Percentiles rank a stretch among this genome's conserved stretches.
Evolutionary conservation across 108 stramenopile species (phyloP).

Genomic region (Tribonema minus): DNA sequence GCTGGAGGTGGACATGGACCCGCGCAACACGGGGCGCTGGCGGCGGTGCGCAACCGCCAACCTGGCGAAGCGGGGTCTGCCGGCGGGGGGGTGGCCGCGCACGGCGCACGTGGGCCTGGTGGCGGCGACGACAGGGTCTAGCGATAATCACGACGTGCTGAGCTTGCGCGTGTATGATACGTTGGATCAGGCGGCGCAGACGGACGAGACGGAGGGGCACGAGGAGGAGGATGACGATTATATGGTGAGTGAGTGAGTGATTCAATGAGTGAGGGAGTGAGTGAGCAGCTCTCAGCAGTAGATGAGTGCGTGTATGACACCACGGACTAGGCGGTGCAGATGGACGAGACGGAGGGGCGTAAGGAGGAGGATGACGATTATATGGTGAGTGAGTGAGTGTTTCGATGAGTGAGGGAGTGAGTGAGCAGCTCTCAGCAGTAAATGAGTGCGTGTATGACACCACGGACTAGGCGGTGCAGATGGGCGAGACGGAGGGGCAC

Average conservation of each 20-base stretch:
- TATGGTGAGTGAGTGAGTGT: not conserved
- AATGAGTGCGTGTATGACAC: conserved; percentile 1
- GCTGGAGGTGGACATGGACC: conserved; percentile 9
- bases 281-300: too few species aligned
- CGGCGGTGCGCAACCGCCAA: conserved; percentile 4
- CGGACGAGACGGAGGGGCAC: conserved; percentile 4
- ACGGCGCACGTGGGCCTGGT: not conserved
- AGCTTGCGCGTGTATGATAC: conserved; percentile 5
- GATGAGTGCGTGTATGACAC: conserved; percentile 1
- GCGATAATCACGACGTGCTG: conserved; percentile 30
- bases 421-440: too few species aligned
- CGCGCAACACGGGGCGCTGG: conserved; percentile 24
- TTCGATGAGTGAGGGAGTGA: too few species aligned
- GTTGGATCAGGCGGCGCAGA: conserved; percentile 2
- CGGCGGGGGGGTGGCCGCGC: not conserved
- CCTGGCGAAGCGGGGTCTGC: not conserved
- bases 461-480: conserved; percentile 5
- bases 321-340: conserved; percentile 5
- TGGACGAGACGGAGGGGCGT: conserved; percentile 2
- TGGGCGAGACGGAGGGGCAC: conserved; percentile 2
- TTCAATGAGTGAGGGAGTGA: too few species aligned
- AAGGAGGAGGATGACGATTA: conserved; percentile 5
- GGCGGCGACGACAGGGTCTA: not conserved
- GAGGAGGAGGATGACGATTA: conserved; percentile 7
- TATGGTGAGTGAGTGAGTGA: not conserved